These are phyloP conservation scores for Leccinum olivaceopallidum DNA, from an alignment of 768 basidiomycete species.

Conservation along the genomic window DNA sequence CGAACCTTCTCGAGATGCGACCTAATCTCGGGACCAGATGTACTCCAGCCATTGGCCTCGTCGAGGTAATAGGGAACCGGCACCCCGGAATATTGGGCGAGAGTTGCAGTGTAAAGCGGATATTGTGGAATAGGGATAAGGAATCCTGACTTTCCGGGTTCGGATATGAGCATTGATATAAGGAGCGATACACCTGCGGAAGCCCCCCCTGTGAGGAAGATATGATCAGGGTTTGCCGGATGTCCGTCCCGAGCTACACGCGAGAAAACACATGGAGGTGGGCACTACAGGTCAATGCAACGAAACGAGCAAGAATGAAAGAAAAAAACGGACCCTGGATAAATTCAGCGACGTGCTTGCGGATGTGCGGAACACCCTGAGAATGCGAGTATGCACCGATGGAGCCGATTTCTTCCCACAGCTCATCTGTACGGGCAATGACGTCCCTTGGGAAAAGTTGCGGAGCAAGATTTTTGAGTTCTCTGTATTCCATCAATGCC, in stretches of 20 bases:
- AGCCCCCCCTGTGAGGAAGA: slow-evolving; percentile 95
- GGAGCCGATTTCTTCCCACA: slow-evolving; percentile 85
- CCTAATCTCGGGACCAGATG: slow-evolving; percentile 67
- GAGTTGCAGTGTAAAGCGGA: slow-evolving; percentile 93
- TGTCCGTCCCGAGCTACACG: slow-evolving; percentile 83
- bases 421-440: slow-evolving; percentile 75
- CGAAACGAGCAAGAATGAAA: neutral
- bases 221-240: slow-evolving; percentile 76
- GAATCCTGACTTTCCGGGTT: slow-evolving; percentile 63
- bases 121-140: slow-evolving; percentile 99
- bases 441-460: slow-evolving; percentile 85
- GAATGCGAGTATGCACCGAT: slow-evolving; percentile 96
- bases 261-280: neutral
- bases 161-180: slow-evolving; percentile 74
- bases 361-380: slow-evolving; percentile 88
- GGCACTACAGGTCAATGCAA: slow-evolving; percentile 7
- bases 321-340: slow-evolving; percentile 63
- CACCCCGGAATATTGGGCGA: slow-evolving; percentile 81
- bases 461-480: slow-evolving; percentile 73
- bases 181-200: slow-evolving; percentile 91
- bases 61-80: slow-evolving; percentile 89
- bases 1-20: slow-evolving; percentile 65
- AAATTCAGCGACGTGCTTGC: slow-evolving; percentile 86
- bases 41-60: slow-evolving; percentile 81
- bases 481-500: slow-evolving; percentile 90